Evolutionary conservation across 176 grass and related monocot genomes (phyloP), one percentile per base, ranked within the genome.

Genomic region (Carex myosuroides): DNA sequence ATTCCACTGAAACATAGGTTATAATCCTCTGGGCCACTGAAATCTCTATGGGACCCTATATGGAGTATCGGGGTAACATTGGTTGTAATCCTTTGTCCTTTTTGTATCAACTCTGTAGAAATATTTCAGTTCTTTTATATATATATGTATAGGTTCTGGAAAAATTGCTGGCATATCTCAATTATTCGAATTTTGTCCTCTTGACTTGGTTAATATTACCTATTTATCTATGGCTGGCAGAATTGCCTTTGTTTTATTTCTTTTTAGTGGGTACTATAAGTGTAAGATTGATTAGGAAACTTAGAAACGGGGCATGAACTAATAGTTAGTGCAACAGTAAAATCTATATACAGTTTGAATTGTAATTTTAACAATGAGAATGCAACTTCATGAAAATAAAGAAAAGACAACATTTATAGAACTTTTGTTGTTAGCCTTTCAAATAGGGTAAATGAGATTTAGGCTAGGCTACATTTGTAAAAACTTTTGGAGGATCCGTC

Each of bases 11-110:
- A 60, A 16, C 95, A 77, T 94, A 85, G 74, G 95, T 91, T 84
- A 98, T 82, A 98, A 90, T 14, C 95, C 95, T 92, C 88, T 93
- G 14, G 91, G 92, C 89, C 89, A 95, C 91, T 98, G 44, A 74
- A 73, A 58, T 57, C 16, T 37, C 16, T 29, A 29, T 29, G 29
- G 29, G 29, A 29, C 29, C 29, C 29, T 29, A 29, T 2, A 29
- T 29, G 29, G 29, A 29, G 29, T 29, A 29, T 29, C 29, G 29
- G 29, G 29, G 29, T 29, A 29, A 29, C 29, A 29, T 29, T 29
- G 1, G 29, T 29, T 41, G 16, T 13, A 54, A 76, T 54, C 3
- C 22, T 32, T 24, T 73, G 64, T 17, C 6, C 26, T 7, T 10
- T 67, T 37, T 10, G 5, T 20, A 5, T 67, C 13, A 18, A 18